Evolutionary conservation across 495 filamentous ascomycete species (phyloP).

Genomic region (Penicillium coffeae): DNA sequence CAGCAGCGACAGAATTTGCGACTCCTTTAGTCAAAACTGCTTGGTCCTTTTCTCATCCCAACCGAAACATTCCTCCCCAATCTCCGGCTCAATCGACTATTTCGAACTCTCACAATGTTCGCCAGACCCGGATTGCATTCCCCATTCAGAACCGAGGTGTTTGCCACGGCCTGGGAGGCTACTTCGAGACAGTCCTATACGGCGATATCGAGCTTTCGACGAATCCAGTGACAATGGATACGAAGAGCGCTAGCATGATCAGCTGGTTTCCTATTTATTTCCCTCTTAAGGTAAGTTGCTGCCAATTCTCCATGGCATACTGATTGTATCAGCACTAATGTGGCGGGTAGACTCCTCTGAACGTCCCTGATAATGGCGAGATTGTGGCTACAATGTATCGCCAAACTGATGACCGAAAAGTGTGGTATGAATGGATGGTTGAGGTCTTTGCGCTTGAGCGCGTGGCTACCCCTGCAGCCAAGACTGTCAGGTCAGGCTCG

Average conservation of each 20-base stretch:
- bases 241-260: slow-evolving; percentile 93
- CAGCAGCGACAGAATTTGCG: slow-evolving; percentile 27
- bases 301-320: background rate
- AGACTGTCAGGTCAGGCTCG: slow-evolving; percentile 24
- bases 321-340: background rate
- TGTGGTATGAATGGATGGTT: slow-evolving; percentile 98
- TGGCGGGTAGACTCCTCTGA: slow-evolving; percentile 67
- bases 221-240: slow-evolving; percentile 85
- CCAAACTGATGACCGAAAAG: slow-evolving; percentile 88
- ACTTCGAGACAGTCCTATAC: slow-evolving; percentile 93
- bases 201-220: slow-evolving; percentile 81
- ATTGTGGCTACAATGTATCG: slow-evolving; percentile 91
- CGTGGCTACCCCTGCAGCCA: slow-evolving; percentile 11
- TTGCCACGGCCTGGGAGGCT: slow-evolving; percentile 87
- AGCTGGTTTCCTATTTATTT: slow-evolving; percentile 99
- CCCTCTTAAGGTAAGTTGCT: slow-evolving; percentile 72
- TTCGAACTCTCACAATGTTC: slow-evolving; percentile 82
- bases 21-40: slow-evolving; percentile 40
- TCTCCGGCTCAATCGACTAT: slow-evolving; percentile 30
- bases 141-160: slow-evolving; percentile 69
- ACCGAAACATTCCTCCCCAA: slow-evolving; percentile 36
- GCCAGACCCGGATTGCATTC: slow-evolving; percentile 71
- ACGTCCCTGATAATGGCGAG: slow-evolving; percentile 78
- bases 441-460: slow-evolving; percentile 66
- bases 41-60: slow-evolving; percentile 49